These are phyloP conservation scores for Petunia hybrid DNA, from an alignment of 305 asterid species.

Conservation along the genomic window DNA sequence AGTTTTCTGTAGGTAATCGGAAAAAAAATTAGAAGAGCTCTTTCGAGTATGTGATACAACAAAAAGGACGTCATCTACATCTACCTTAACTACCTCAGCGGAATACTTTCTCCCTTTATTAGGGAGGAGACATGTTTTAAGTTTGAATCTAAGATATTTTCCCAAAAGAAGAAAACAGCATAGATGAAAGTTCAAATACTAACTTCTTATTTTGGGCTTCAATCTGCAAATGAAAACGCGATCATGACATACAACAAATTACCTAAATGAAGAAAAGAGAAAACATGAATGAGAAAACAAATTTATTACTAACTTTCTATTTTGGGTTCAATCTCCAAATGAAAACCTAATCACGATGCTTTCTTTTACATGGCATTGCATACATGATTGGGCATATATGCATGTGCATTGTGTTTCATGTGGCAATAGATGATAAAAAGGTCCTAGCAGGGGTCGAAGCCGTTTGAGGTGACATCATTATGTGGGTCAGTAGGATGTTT, in stretches of 20 bases:
- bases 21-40: too few species aligned
- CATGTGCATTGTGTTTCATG: not conserved
- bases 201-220: not conserved
- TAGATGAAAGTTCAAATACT: not conserved
- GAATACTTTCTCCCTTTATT: not conserved
- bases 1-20: not conserved
- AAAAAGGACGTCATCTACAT: not conserved
- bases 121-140: conserved; percentile 18
- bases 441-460: not conserved
- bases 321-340: not conserved
- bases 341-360: not conserved
- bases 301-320: not conserved
- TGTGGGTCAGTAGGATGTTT: not conserved
- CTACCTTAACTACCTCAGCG: not conserved
- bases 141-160: not conserved
- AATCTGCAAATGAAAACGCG: not conserved
- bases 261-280: too few species aligned
- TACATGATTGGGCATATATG: not conserved
- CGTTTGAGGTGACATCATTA: not conserved
- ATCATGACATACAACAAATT: too few species aligned
- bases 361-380: not conserved
- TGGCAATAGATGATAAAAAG: not conserved
- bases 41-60: not conserved
- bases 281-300: too few species aligned
- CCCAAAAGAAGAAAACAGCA: not conserved